Percentiles rank a stretch among this genome's conserved stretches.
These are phyloP conservation scores for Tarenaya hassleriana DNA, from an alignment of 345 rosid species.

Conservation along the genomic window DNA sequence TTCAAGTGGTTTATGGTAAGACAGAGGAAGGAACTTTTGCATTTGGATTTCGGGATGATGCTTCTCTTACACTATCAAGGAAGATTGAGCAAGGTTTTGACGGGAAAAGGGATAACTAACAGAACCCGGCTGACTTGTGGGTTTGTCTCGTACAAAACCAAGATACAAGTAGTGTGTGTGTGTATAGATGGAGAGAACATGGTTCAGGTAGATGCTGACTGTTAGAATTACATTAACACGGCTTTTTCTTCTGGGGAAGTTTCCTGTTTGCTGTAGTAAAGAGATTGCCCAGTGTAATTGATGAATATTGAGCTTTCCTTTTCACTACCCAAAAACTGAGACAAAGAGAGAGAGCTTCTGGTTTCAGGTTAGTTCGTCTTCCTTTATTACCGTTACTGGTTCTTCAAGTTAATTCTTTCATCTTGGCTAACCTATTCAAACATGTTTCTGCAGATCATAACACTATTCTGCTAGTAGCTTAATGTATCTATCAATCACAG, in stretches of 20 bases:
- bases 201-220: conserved; percentile 2
- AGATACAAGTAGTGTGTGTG: conserved; percentile 6
- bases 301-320: conserved; percentile 12
- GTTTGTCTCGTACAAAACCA: conserved; percentile 10
- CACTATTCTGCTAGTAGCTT: conserved; percentile 6
- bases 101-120: conserved; percentile 5
- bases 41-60: conserved; percentile 14
- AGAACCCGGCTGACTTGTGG: neutral
- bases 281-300: conserved; percentile 16
- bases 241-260: too few species aligned
- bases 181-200: conserved; percentile 16
- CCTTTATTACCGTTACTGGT: neutral
- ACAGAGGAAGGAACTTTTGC: conserved; percentile 16
- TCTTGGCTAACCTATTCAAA: conserved; percentile 1
- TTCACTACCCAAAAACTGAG: conserved; percentile 5
- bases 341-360: neutral
- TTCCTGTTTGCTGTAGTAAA: neutral
- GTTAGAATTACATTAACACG: neutral
- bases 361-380: conserved; percentile 26
- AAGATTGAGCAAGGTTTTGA: conserved; percentile 8
- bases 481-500: too few species aligned
- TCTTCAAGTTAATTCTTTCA: neutral
- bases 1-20: conserved; percentile 18
- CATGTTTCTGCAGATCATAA: conserved; percentile 23
- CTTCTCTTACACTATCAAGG: conserved; percentile 14